Evolutionary conservation across 257 asterid species (phyloP).

Genomic region (Capsicum pubescens): DNA sequence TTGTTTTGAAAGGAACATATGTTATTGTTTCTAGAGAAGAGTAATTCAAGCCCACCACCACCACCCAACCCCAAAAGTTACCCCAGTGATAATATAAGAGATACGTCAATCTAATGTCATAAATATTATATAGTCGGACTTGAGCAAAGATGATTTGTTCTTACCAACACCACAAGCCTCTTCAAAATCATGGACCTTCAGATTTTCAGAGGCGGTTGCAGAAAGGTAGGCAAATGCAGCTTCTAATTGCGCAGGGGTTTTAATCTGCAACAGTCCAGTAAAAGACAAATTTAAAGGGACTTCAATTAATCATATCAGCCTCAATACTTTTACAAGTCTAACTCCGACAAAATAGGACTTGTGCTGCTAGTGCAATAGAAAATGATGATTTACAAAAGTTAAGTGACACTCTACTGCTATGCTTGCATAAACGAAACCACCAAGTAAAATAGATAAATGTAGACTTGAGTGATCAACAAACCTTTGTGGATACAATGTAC

Average conservation of each 20-base stretch:
- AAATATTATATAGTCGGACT: neutral
- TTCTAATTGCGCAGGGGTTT: constrained; percentile 79
- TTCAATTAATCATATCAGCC: neutral
- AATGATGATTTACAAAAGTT: neutral
- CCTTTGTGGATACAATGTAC: constrained; percentile 71
- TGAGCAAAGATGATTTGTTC: constrained; percentile 24
- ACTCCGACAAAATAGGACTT: neutral
- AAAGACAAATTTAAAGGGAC: neutral
- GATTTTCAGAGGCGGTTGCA: constrained; percentile 56
- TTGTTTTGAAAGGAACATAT: neutral
- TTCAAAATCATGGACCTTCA: constrained; percentile 65
- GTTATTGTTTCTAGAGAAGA: neutral
- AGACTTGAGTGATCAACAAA: constrained; percentile 32
- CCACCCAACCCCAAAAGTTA: neutral
- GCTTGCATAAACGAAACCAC: neutral
- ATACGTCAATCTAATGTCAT: neutral
- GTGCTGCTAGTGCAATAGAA: neutral
- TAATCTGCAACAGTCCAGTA: constrained; percentile 50
- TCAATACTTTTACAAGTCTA: neutral
- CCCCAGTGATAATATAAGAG: neutral
- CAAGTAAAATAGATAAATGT: neutral
- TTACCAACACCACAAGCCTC: constrained; percentile 93
- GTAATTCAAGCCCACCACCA: neutral
- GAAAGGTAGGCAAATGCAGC: constrained; percentile 74
- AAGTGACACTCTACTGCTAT: neutral